Conservation (phyloP, 331 rosid genomes). For the Pyrus hybrid region DNA sequence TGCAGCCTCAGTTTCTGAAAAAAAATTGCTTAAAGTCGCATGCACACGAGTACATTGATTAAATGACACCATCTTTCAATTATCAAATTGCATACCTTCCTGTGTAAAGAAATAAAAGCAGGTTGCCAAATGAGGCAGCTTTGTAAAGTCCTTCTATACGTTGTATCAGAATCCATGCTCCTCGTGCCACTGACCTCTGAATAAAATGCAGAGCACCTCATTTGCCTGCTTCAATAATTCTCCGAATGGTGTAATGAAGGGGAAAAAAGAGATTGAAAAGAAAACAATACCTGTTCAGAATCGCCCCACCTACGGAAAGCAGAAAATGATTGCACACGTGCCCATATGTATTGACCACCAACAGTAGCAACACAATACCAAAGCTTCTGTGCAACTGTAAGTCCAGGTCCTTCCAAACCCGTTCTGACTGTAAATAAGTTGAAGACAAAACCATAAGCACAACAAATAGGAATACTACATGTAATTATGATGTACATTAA, state of each 20-base stretch:
- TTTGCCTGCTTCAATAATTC: slow-evolving; percentile 6
- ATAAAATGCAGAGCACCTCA: slow-evolving; percentile 14
- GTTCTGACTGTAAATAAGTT: slow-evolving; percentile 61
- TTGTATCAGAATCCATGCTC: slow-evolving; percentile 79
- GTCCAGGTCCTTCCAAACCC: slow-evolving; percentile 96
- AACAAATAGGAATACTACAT: neutral
- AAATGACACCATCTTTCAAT: neutral
- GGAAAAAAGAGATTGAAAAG: neutral
- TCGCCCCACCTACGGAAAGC: slow-evolving; percentile 99
- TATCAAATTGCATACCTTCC: slow-evolving; percentile 54
- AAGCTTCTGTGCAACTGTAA: slow-evolving; percentile 77
- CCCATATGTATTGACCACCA: slow-evolving; percentile 97
- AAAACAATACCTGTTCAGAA: slow-evolving; percentile 78
- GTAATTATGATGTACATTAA: neutral
- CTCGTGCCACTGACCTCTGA: slow-evolving; percentile 84
- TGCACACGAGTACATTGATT: neutral
- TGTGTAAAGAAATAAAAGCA: slow-evolving; percentile 90
- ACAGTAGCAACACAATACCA: slow-evolving; percentile 92
- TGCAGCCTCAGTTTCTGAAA: neutral
- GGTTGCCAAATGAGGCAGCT: slow-evolving; percentile 93
- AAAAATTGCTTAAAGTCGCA: neutral
- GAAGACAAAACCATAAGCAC: slow-evolving; percentile 11
- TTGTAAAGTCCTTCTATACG: slow-evolving; percentile 83
- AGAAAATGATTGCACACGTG: slow-evolving; percentile 88
- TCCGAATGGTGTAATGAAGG: slow-evolving; percentile 1